A percentile compares a stretch with the other conserved stretches of the same genome.
Evolutionary conservation across 441 rosid genomes (phyloP).

Genomic region (Erodium trifolium): DNA sequence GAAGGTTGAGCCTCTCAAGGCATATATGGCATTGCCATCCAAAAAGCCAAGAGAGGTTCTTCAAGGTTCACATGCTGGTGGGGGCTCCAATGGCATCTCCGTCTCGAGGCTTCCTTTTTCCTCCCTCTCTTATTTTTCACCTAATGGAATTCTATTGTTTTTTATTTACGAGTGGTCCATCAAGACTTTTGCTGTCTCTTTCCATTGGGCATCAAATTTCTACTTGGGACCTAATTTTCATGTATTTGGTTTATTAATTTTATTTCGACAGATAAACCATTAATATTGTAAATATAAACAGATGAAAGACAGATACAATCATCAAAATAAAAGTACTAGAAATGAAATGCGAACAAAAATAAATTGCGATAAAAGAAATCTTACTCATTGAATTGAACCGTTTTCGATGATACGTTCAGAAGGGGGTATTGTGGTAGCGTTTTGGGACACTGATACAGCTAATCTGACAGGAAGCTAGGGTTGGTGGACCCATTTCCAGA

Average conservation of each 20-base stretch:
- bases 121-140: neutral
- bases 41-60: neutral
- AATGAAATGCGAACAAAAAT: no score
- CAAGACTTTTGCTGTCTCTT: neutral
- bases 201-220: neutral
- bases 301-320: no score
- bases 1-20: neutral
- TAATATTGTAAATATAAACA: no score
- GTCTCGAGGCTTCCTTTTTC: neutral
- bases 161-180: conserved; percentile 2
- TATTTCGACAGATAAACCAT: no score
- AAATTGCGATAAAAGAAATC: no score
- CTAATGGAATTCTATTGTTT: neutral
- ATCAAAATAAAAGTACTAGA: no score
- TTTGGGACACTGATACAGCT: no score
- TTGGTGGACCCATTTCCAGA: no score
- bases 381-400: no score
- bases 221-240: neutral
- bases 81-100: conserved; percentile 3
- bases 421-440: no score
- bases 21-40: conserved; percentile 1
- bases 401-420: no score
- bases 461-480: no score
- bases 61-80: conserved; percentile 6
- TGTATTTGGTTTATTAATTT: neutral